phyloP scores from a whole-genome alignment of 345 rosid species.

The Gossypium longicalyx region DNA sequence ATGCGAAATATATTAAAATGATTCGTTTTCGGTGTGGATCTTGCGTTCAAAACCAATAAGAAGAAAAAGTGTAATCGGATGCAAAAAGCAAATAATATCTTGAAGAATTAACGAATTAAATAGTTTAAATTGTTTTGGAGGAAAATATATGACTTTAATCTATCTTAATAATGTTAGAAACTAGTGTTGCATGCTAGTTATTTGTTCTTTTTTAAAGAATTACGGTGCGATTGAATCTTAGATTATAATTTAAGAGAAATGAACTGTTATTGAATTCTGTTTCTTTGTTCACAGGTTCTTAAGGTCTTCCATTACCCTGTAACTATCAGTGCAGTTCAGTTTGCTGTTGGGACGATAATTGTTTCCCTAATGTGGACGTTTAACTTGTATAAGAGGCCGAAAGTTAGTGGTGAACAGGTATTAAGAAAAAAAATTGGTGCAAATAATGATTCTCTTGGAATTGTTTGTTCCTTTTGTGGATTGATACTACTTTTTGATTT shows the following conservation, averaged over 20 bases:
- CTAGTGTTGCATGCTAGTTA: not conserved
- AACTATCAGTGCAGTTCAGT: conserved; percentile 63
- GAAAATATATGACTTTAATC: not conserved
- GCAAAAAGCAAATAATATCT: not conserved
- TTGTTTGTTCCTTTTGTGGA: not conserved
- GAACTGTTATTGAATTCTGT: conserved; percentile 7
- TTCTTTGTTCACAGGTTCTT: conserved; percentile 57
- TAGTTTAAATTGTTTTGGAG: not conserved
- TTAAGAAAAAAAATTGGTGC: not conserved
- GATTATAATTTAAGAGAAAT: not conserved
- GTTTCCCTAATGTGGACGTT: conserved; percentile 74
- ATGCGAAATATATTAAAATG: not conserved
- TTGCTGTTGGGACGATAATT: conserved; percentile 78
- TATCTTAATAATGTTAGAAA: not conserved
- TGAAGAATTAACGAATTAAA: not conserved
- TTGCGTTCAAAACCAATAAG: not conserved
- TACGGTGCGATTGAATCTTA: not conserved
- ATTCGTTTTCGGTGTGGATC: not conserved
- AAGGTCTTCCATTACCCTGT: conserved; percentile 72
- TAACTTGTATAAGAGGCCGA: conserved; percentile 76
- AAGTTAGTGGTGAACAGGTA: conserved; percentile 64
- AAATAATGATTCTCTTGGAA: not conserved
- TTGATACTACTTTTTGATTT: conserved; percentile 8
- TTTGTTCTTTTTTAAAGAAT: not conserved
- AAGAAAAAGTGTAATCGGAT: not conserved